Evolutionary conservation across 306 rosid species (phyloP), one percentile per base, ranked within the genome.

Genomic region (Cucurbita pepo): DNA sequence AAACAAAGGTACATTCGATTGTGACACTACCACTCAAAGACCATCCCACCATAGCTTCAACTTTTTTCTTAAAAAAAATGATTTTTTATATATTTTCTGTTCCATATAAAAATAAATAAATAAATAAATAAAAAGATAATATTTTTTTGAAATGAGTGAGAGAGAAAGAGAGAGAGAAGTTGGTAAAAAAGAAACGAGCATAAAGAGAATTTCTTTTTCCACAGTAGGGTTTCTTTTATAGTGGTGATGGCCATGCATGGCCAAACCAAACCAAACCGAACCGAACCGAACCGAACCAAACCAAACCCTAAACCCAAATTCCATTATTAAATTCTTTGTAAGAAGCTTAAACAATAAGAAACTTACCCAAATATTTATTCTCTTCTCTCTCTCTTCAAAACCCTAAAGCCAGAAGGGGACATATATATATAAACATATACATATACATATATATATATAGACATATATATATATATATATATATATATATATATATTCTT

Each of bases 11-110:
- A 76, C 84, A 62, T 78, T 63, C 84, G 96, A 90, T 78, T 69
- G 91, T 77, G 95, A 90, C 86, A 73, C 90, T 79, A 85, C 95
- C 95, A 90, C 89, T 89, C 82, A 81, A 81, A 72, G 83, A 81
- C 85, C 86, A 56, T 81, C 85, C 89, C 81, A 87, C 89, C 84
- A 75, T 81, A 80, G 73, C 80, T 80, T 83, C 72, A 48, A 87
- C 81, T 86, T 88, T 86, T 71, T 52, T 86, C 83, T 82, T 18
- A 36, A 55, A 72, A 72, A 76, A 75, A 50, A 15, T 63, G 16
- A 18, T 25, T 44, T 44, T 48, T 18, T 15, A 52, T 50, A 14
- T 15, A 44, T 30, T 2, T 13, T 25, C 11, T 69, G 8, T 11
- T 30, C 34, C 34, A 30, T 30, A 30, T 1, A 25, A 25, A 25